These are phyloP conservation scores for Dactylellina drechsleri DNA, from an alignment of 2,329 filamentous ascomycete genomes.

Conservation along the genomic window DNA sequence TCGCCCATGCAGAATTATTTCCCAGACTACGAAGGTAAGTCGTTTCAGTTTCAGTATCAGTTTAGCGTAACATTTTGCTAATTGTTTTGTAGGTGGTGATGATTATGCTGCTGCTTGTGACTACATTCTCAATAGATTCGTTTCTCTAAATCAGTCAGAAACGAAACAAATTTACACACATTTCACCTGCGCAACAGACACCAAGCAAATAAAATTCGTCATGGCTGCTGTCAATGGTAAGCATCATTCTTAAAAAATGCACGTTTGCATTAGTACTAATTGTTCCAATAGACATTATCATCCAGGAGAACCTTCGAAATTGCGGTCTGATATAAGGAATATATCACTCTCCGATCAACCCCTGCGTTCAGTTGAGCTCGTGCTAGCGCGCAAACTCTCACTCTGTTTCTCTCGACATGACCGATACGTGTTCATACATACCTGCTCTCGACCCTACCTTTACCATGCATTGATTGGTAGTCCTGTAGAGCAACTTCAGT, in stretches of 20 bases:
- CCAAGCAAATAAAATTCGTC: slow-evolving; percentile 98
- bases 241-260: background rate
- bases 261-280: background rate
- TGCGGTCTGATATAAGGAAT: slow-evolving; percentile 86
- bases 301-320: slow-evolving; percentile 97
- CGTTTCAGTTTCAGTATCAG: slow-evolving; percentile 22
- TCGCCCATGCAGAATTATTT: slow-evolving; percentile 81
- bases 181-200: slow-evolving; percentile 98
- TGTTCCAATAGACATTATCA: slow-evolving; percentile 84
- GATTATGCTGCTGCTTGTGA: slow-evolving; percentile 97
- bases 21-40: slow-evolving; percentile 76
- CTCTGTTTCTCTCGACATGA: slow-evolving; percentile 23
- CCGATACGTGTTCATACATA: slow-evolving; percentile 16
- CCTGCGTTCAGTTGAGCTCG: slow-evolving; percentile 25
- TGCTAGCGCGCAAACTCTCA: slow-evolving; percentile 16
- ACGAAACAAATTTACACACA: slow-evolving; percentile 99
- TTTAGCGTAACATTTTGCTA: slow-evolving; percentile 4
- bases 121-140: slow-evolving; percentile 98
- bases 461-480: slow-evolving; percentile 46
- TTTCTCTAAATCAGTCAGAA: slow-evolving; percentile 97
- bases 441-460: slow-evolving; percentile 43
- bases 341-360: slow-evolving; percentile 16
- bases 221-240: slow-evolving; percentile 99
- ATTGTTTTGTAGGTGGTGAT: slow-evolving; percentile 72
- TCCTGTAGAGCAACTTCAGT: slow-evolving; percentile 54